Percentiles rank a stretch among this genome's conserved stretches.
Conservation (phyloP, 75 land plant species). For the Selaginella moellendorffii region DNA sequence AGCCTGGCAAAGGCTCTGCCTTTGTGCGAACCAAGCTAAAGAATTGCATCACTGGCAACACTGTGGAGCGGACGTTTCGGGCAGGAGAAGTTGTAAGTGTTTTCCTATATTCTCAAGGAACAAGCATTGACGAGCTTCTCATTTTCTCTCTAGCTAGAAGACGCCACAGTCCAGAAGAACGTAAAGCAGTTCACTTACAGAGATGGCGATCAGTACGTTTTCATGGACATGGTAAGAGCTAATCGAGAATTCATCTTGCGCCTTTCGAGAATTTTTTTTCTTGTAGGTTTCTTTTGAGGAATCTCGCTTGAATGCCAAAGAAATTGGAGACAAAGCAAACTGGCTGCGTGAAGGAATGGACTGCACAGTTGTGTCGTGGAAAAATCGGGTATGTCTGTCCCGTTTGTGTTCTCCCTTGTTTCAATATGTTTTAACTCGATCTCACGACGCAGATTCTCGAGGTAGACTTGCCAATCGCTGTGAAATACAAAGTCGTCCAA, state of each 20-base stretch:
- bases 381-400: conserved; percentile 47
- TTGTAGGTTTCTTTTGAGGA: conserved; percentile 71
- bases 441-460: conserved; percentile 54
- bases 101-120: no score
- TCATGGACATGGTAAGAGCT: conserved; percentile 85
- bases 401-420: neutral
- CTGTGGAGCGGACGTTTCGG: conserved; percentile 85
- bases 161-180: conserved; percentile 66
- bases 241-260: neutral
- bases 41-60: conserved; percentile 76
- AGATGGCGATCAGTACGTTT: conserved; percentile 80
- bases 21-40: conserved; percentile 87
- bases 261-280: neutral
- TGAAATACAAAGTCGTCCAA: conserved; percentile 49
- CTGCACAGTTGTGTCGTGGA: conserved; percentile 74
- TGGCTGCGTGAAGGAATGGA: conserved; percentile 91
- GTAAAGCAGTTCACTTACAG: conserved; percentile 85
- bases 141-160: conserved; percentile 36
- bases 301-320: conserved; percentile 43
- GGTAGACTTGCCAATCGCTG: conserved; percentile 73
- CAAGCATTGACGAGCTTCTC: no score
- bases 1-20: conserved; percentile 98
- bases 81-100: conserved; percentile 37
- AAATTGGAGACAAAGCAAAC: conserved; percentile 64
- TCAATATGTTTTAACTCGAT: neutral